phyloP scores from a whole-genome alignment of 2,329 filamentous ascomycete genomes.

The Colletotrichum musicola region DNA sequence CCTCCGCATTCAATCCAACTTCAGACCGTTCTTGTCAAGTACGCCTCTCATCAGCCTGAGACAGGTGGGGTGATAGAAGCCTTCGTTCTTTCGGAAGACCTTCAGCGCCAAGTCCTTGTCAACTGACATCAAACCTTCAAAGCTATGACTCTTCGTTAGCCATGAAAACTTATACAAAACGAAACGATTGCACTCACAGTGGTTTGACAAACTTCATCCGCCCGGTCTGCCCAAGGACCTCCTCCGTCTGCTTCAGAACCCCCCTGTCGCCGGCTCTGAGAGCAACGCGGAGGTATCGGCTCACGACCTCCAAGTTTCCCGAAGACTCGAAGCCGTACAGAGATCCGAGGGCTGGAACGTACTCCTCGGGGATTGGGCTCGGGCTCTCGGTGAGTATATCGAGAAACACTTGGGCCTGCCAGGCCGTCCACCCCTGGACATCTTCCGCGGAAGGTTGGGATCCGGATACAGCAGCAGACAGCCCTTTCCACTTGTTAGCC shows the following conservation, averaged over 20 bases:
- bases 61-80: slow-evolving; percentile 30
- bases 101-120: slow-evolving; percentile 6
- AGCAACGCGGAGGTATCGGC: slow-evolving; percentile 17
- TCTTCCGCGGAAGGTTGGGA: slow-evolving; percentile 5
- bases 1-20: not conserved
- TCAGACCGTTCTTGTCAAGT: slow-evolving; percentile 19
- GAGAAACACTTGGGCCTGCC: slow-evolving; percentile 14
- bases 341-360: not conserved
- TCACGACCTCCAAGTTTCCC: slow-evolving; percentile 6
- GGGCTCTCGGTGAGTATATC: slow-evolving; percentile 15
- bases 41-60: not conserved
- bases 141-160: not conserved
- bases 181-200: not conserved
- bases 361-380: not conserved
- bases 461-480: not conserved
- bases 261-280: slow-evolving; percentile 10
- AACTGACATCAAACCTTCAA: slow-evolving; percentile 12
- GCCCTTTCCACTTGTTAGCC: not conserved
- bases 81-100: not conserved
- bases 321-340: slow-evolving; percentile 12
- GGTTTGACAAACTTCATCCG: slow-evolving; percentile 31
- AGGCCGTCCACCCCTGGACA: slow-evolving; percentile 21
- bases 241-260: slow-evolving; percentile 13
- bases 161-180: not conserved
- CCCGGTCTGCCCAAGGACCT: slow-evolving; percentile 18